Base-by-base conservation (phyloP, 306 rosid genomes). In the Lithocarpus polystachyus region DNA sequence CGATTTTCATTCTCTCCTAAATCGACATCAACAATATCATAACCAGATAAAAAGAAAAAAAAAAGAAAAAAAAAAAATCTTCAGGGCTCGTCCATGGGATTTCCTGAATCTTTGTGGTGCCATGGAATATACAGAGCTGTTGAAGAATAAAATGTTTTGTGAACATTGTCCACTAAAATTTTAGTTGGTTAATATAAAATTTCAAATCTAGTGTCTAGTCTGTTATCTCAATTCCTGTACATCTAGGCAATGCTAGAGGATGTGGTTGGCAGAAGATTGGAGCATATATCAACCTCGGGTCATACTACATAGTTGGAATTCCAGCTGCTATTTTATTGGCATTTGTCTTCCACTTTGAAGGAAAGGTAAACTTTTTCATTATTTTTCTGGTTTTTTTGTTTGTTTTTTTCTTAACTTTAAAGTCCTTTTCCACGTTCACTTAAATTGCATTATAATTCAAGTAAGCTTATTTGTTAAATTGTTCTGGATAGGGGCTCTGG, bases 181-280 rank as follows among this genome's bases (percentile, higher is more conserved):
- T 37, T 37, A 37, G 45, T 35, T 35, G 8, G 43, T 37, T 37
- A 37, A 37, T 2, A 37, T 93, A 18, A 12, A 14, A 67, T 67
- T 33, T 67, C 4, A 5, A 67, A 67, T 33, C 26, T 9, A 67
- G 55, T 19, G 60, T 60, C 70, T 80, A 24, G 29, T 56, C 2
- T 29, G 12, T 40, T 69, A 31, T 72, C 48, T 51, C 62, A 17
- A 28, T 35, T 80, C 73, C 19, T 31, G 26, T 26, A 78, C 71
- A 81, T 74, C 64, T 77, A 93, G 97, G 97, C 23, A 86, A 82
- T 31, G 90, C 89, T 73, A 87, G 98, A 86, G 98, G 97, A 60
- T 91, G 98, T 73, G 98, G 97, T 37, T 84, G 92, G 98, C 98
- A 93, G 81, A 89, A 88, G 62, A 80, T 87, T 52, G 98, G 98